Evolutionary conservation across 306 rosid genomes (phyloP).

Genomic region (Castanea crenata): DNA sequence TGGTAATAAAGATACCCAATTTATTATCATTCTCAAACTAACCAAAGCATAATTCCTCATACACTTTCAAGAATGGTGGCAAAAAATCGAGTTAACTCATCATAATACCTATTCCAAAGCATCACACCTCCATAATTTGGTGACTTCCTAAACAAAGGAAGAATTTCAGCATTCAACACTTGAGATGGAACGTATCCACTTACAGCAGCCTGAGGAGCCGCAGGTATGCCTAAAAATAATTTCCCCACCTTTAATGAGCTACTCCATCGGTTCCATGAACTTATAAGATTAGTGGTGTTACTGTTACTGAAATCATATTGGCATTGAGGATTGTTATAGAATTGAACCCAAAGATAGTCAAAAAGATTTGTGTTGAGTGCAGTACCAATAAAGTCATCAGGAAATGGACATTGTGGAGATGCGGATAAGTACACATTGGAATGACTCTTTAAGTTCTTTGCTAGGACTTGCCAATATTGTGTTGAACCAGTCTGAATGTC

Average conservation of each 20-base stretch:
- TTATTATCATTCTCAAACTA: too few relatives aligned
- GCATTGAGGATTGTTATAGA: conserved; percentile 64
- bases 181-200: conserved; percentile 50
- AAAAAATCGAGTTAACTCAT: too few relatives aligned
- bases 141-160: conserved; percentile 44
- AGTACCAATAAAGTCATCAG: conserved; percentile 31
- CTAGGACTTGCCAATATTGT: conserved; percentile 41
- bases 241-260: conserved; percentile 22
- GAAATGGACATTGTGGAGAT: conserved; percentile 63
- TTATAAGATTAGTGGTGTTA: conserved; percentile 30
- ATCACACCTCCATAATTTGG: conserved; percentile 64
- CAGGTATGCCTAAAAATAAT: conserved; percentile 67
- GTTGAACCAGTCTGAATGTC: conserved; percentile 41
- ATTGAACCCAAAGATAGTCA: conserved; percentile 69
- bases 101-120: conserved; percentile 40
- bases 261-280: conserved; percentile 62
- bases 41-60: too few relatives aligned
- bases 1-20: too few relatives aligned
- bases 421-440: conserved; percentile 37
- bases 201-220: conserved; percentile 52
- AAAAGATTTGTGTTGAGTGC: conserved; percentile 54
- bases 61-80: too few relatives aligned
- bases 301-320: conserved; percentile 33
- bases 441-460: conserved; percentile 24
- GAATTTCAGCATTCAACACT: conserved; percentile 28